phyloP scores from a whole-genome alignment of 192 early-diverging fungal genomes.

The Lunasporangiospora selenospora region DNA sequence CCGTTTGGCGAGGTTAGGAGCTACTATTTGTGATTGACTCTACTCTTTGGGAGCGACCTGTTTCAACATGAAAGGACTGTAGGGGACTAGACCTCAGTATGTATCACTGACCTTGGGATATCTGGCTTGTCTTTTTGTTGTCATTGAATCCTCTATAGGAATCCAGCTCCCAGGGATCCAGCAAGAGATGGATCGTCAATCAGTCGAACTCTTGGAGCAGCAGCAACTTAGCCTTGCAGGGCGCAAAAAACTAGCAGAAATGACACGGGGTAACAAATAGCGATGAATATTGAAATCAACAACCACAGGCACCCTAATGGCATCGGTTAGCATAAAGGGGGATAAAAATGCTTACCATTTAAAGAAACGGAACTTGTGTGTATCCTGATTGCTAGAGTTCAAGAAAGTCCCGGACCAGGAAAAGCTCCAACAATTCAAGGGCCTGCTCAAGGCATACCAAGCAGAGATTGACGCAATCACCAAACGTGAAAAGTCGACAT shows the following conservation, averaged over 20 bases:
- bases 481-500: constrained; percentile 82
- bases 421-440: constrained; percentile 80
- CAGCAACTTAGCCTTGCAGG: constrained; percentile 80
- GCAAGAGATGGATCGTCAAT: constrained; percentile 75
- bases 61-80: no score
- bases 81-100: no score
- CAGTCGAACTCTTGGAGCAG: constrained; percentile 82
- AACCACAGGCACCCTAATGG: no score
- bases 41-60: no score
- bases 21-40: no score
- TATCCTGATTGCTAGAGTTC: constrained; percentile 64
- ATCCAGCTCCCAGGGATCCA: constrained; percentile 76
- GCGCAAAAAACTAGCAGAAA: constrained; percentile 85
- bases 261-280: constrained; percentile 76
- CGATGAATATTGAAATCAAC: no score
- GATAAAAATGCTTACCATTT: background rate
- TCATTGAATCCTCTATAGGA: constrained; percentile 43
- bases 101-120: no score
- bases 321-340: no score
- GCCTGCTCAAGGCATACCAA: constrained; percentile 87
- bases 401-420: constrained; percentile 77
- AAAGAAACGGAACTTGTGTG: background rate
- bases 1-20: constrained; percentile 41
- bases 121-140: background rate
- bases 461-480: constrained; percentile 91